These are phyloP conservation scores for Cyphellophora europaea DNA, from an alignment of 2,329 filamentous ascomycete species.

Conservation along the genomic window DNA sequence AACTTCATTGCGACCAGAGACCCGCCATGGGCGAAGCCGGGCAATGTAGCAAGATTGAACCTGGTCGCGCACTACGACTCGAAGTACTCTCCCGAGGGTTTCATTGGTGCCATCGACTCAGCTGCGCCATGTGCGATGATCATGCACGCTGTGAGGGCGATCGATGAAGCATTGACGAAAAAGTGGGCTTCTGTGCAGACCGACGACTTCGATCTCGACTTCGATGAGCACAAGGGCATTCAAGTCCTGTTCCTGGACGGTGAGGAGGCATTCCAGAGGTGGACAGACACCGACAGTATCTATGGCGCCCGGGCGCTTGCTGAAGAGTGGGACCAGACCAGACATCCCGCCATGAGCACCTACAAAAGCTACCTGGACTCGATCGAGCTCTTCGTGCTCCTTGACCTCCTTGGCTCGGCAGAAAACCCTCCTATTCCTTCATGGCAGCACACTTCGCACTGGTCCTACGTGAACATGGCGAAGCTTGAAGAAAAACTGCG, in stretches of 20 bases:
- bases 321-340: constrained; percentile 64
- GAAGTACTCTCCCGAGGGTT: constrained; percentile 68
- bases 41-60: constrained; percentile 71
- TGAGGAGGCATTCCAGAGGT: constrained; percentile 79
- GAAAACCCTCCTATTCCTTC: constrained; percentile 64
- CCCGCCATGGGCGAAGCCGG: constrained; percentile 67
- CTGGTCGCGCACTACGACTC: constrained; percentile 93
- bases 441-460: constrained; percentile 84
- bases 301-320: constrained; percentile 83
- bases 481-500: constrained; percentile 66
- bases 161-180: constrained; percentile 68
- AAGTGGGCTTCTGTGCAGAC: constrained; percentile 71
- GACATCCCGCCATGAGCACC: constrained; percentile 62
- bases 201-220: constrained; percentile 31
- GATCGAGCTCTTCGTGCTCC: constrained; percentile 82
- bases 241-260: constrained; percentile 88
- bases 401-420: constrained; percentile 69
- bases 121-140: constrained; percentile 92
- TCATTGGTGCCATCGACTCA: constrained; percentile 89
- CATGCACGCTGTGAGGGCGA: constrained; percentile 70
- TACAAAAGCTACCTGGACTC: constrained; percentile 66
- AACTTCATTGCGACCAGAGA: constrained; percentile 84
- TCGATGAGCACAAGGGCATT: constrained; percentile 72
- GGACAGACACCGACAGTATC: constrained; percentile 73
- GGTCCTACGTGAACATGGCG: constrained; percentile 77